Base-by-base conservation (phyloP, 2,329 filamentous ascomycete species). In the Paracamarosporium sp. region DNA sequence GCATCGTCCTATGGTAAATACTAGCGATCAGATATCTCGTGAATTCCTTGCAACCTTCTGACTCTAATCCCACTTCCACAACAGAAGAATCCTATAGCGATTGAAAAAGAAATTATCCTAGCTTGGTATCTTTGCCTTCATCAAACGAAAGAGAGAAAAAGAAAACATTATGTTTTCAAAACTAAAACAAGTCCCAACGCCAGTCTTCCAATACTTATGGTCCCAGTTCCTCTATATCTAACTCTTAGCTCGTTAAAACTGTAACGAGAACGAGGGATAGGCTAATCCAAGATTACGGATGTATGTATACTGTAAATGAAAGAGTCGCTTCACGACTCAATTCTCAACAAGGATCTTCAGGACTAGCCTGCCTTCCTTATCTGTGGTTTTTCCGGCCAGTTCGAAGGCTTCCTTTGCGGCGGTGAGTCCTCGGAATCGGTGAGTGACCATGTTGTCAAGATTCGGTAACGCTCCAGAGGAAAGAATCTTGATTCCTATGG, bases 361-460 rank as follows among this genome's bases (percentile, higher is more conserved):
- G 17, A 85, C 82, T 9, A 84, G 76, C 28, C 77, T 80, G 0
- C 83, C 83, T 5, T 79, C 74, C 55, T 83, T 80, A 71, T 85
- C 83, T 15, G 79, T 73, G 0, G 82, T 83, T 57, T 77, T 81
- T 1, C 79, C 80, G 17, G 82, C 82, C 50, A 84, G 73, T 5
- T 77, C 76, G 65, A 86, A 85, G 1, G 82, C 83, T 33, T 82
- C 79, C 62, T 81, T 79, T 5, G 80, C 82, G 6, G 82, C 79
- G 17, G 75, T 77, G 31, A 85, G 70, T 2, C 75, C 76, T 35
- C 74, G 70, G 59, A 84, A 75, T 11, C 78, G 75, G 71, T 86
- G 83, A n/a, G 83, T 85, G 25, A 85, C 79, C 65, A 85, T 80
- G 60, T 79, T 78, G 61, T 83, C 80, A 40, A 85, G 81, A 20